Conservation (phyloP, 352 stramenopile species). For the Thalassiosira delicatula region DNA sequence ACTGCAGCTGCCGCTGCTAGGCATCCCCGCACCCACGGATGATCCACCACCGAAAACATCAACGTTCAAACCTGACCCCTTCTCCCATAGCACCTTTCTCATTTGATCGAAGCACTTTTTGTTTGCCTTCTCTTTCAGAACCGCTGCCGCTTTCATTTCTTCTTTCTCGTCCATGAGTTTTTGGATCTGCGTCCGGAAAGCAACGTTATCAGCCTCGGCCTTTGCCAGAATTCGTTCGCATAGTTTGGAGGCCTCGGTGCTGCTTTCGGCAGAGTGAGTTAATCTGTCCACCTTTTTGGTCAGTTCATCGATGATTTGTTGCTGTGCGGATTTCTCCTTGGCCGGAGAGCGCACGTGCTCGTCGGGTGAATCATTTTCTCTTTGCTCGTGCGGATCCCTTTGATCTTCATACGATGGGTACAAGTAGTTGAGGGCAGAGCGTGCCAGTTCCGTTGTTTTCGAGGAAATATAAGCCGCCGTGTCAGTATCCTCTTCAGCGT, state of each 20-base stretch:
- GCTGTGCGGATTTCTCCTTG: slow-evolving; percentile 33
- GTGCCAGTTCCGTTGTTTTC: slow-evolving; percentile 37
- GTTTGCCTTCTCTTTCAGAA: slow-evolving; percentile 35
- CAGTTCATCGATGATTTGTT: slow-evolving; percentile 41
- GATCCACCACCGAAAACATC: slow-evolving; percentile 23
- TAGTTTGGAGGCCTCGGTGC: slow-evolving; percentile 45
- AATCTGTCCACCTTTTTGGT: slow-evolving; percentile 36
- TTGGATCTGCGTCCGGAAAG: slow-evolving; percentile 50
- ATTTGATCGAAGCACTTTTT: slow-evolving; percentile 41
- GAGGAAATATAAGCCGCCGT: slow-evolving; percentile 20
- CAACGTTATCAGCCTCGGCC: slow-evolving; percentile 56
- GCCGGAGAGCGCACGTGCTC: slow-evolving; percentile 21
- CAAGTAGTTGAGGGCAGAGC: slow-evolving; percentile 39
- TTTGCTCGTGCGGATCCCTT: not conserved
- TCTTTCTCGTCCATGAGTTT: slow-evolving; percentile 43
- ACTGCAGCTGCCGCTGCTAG: not conserved
- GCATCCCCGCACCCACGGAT: too few relatives aligned
- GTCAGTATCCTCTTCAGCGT: slow-evolving; percentile 7
- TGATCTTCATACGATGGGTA: slow-evolving; percentile 40
- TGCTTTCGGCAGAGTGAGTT: slow-evolving; percentile 6
- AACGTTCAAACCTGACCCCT: slow-evolving; percentile 44
- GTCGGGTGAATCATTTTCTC: slow-evolving; percentile 6
- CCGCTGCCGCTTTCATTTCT: slow-evolving; percentile 20
- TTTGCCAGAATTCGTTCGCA: slow-evolving; percentile 66
- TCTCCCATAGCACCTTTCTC: slow-evolving; percentile 31